phyloP scores from a whole-genome alignment of 2,329 filamentous ascomycete species.

The Colletotrichum trifolii region DNA sequence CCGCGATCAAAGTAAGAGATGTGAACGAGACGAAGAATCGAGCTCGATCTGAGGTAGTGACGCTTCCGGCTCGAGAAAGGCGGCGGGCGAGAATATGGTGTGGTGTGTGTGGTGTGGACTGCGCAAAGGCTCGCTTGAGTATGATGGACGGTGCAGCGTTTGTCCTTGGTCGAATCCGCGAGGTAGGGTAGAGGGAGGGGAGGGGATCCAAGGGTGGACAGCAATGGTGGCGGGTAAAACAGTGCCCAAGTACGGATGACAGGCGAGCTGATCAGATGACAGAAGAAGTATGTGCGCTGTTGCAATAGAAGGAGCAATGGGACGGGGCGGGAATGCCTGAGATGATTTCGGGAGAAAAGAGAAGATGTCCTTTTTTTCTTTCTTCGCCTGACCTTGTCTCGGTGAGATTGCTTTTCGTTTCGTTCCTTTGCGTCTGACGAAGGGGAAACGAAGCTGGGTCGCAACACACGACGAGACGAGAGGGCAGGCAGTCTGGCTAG shows the following conservation, averaged over 20 bases:
- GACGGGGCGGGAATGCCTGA: not conserved
- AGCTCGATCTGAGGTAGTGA: not conserved
- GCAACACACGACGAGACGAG: too few species aligned
- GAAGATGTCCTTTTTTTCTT: constrained; percentile 12
- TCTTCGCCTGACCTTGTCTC: too few species aligned
- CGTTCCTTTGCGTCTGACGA: too few species aligned
- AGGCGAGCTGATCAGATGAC: constrained; percentile 29
- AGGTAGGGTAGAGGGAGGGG: not conserved
- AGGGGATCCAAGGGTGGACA: constrained; percentile 19
- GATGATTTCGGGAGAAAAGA: constrained; percentile 3
- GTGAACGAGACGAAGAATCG: constrained; percentile 35
- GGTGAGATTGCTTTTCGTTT: too few species aligned
- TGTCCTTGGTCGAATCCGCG: constrained; percentile 18
- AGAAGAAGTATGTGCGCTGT: not conserved
- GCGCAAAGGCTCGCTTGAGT: not conserved
- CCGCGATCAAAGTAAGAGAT: constrained; percentile 53
- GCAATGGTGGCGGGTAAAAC: not conserved
- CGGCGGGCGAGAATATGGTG: too few species aligned
- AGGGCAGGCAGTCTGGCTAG: constrained; percentile 18
- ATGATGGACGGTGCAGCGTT: constrained; percentile 25
- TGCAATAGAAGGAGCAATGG: not conserved
- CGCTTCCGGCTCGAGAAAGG: too few species aligned
- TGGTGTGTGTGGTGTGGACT: not conserved
- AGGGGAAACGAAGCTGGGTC: too few species aligned
- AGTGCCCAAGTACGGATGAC: constrained; percentile 15